Evolutionary conservation across 2,329 filamentous ascomycete species (phyloP), one percentile per base, ranked within the genome.

Genomic region (Calonectria ilicicola): DNA sequence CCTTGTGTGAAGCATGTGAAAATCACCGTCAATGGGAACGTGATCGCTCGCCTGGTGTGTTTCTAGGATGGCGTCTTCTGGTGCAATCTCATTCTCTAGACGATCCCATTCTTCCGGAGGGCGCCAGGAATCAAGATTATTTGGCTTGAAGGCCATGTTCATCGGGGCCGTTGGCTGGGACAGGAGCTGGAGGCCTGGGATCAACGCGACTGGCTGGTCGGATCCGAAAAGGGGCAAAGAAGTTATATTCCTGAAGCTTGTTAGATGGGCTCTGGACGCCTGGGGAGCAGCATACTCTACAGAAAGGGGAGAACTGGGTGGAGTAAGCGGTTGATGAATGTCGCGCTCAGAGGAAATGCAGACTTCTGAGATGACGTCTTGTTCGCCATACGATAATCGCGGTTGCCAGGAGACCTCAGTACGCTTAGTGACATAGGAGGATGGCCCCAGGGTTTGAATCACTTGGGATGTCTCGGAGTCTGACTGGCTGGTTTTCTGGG

Each of bases 61-160:
- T 35, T 38, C 21, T 21, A 19, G 21, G 9, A 17, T 21, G 15
- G 32, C n/a, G 23, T 23, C 19, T 23, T 40, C n/a, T 14, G 17
- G 21, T 7, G 14, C 19, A 3, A n/a, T 10, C 21, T 5, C 53
- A 40, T 32, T 21, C 38, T 40, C 32, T 35, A 60, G 6, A 9
- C 53, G 84, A 21, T 84, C 81, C 86, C 86, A 89, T 10, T 85
- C 84, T 38, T 85, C 81, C 0, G 85, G 85, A 0, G 87, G 83
- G 46, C 83, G 86, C 87, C 87, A 88, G n/a, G 82, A 79, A 19
- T 87, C 84, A 0, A 82, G 80, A 53, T 85, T 84, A 23, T 82
- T 83, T 5, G 82, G 77, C 35, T 77, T 81, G 67, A 81, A 81
- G 8, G 79, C 73, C 35, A 76, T 72, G 2, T 77, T 80, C 1